Evolutionary conservation across 2,329 filamentous ascomycete genomes (phyloP).

Genomic region (Fusarium sp.): DNA sequence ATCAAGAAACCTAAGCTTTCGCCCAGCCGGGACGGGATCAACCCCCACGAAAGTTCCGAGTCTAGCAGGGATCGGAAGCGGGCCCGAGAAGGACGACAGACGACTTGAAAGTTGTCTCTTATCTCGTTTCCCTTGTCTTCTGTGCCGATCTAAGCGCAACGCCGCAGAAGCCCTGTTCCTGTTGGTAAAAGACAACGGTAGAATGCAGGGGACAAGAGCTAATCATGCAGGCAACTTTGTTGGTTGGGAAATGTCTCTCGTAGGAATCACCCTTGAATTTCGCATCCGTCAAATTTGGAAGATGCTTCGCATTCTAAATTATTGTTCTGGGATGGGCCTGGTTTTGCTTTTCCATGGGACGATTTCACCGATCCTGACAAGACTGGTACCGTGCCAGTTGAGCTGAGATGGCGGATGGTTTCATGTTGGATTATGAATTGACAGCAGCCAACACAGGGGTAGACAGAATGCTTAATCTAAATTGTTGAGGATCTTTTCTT

Average conservation of each 20-base stretch:
- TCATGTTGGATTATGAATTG: not conserved
- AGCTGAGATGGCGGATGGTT: not conserved
- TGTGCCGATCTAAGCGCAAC: constrained; percentile 15
- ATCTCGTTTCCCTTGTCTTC: not conserved
- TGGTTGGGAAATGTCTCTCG: not conserved
- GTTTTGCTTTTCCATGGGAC: not conserved
- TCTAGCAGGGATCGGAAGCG: constrained; percentile 21
- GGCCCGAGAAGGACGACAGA: not conserved
- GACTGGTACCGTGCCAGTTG: not conserved
- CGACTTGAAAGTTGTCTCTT: not conserved
- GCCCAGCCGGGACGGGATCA: constrained; percentile 28
- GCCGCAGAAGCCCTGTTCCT: not conserved
- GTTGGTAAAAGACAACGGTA: not conserved
- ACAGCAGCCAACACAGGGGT: not conserved
- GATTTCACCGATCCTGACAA: not conserved
- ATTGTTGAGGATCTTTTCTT: not conserved
- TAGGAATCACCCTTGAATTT: not conserved
- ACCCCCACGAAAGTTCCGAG: constrained; percentile 3
- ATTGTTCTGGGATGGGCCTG: not conserved
- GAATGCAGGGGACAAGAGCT: constrained; percentile 7
- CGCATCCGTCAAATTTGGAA: not conserved
- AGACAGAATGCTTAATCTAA: not conserved
- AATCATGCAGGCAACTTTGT: not conserved
- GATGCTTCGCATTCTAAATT: not conserved
- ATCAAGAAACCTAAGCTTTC: constrained; percentile 25